Conservation (phyloP, 75 land plant species). For the Pinus tabuliformis region DNA sequence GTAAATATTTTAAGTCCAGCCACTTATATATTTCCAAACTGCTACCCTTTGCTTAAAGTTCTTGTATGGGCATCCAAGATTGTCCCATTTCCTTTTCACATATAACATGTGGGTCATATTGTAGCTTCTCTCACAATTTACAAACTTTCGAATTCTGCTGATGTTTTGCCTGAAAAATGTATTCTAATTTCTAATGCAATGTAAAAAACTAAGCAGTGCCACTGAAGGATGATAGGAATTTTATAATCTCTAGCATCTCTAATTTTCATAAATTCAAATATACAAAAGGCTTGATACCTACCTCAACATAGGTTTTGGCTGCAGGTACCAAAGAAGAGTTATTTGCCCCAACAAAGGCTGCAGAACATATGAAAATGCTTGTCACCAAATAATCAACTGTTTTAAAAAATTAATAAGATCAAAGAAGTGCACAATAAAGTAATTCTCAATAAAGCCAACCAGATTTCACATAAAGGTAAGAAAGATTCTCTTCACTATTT, state of each 20-base stretch:
- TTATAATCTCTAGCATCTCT: neutral
- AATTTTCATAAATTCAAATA: neutral
- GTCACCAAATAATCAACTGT: neutral
- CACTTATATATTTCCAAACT: too few relatives aligned
- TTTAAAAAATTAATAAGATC: neutral
- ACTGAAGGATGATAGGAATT: neutral
- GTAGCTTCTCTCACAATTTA: too few relatives aligned
- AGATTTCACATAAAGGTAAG: neutral
- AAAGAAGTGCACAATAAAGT: neutral
- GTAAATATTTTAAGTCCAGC: too few relatives aligned
- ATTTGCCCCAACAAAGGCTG: slow-evolving; percentile 43
- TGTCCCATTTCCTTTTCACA: too few relatives aligned
- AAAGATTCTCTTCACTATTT: neutral
- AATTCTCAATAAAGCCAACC: neutral
- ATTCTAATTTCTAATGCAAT: too few relatives aligned
- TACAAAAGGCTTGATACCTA: slow-evolving; percentile 3
- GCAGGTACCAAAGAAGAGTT: slow-evolving; percentile 32
- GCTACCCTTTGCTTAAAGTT: too few relatives aligned
- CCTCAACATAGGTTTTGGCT: slow-evolving; percentile 35
- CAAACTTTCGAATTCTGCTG: too few relatives aligned
- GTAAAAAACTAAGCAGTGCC: too few relatives aligned
- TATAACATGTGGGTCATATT: too few relatives aligned
- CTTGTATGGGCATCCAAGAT: too few relatives aligned
- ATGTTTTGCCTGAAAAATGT: too few relatives aligned
- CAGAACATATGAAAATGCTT: slow-evolving; percentile 5